Conservation (phyloP, 2,329 filamentous ascomycete genomes). For the Penicillium carneum region DNA sequence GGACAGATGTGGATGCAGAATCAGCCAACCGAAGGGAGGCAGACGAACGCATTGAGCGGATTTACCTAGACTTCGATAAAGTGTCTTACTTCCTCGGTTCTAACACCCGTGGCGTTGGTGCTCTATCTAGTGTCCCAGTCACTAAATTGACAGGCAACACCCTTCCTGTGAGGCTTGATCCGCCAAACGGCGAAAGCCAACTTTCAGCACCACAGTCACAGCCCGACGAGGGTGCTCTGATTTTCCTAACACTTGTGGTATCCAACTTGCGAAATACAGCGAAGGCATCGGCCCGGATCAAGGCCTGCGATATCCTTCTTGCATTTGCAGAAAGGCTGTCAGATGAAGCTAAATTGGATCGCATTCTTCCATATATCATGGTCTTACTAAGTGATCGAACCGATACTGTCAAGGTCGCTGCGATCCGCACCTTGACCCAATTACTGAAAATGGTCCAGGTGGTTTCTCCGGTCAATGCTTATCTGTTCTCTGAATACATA, state of each 20-base stretch:
- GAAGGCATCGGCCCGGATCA: constrained; percentile 82
- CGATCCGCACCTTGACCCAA: constrained; percentile 85
- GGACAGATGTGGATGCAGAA: constrained; percentile 72
- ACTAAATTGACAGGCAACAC: constrained; percentile 45
- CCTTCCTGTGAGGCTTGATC: constrained; percentile 80
- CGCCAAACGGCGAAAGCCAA: constrained; percentile 81
- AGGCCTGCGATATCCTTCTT: constrained; percentile 87
- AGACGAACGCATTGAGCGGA: constrained; percentile 90
- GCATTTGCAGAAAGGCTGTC: constrained; percentile 90
- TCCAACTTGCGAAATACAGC: constrained; percentile 89
- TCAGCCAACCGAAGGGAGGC: constrained; percentile 80
- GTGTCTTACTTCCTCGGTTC: constrained; percentile 93
- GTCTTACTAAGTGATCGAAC: constrained; percentile 80
- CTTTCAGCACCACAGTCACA: constrained; percentile 67
- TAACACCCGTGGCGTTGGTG: constrained; percentile 59
- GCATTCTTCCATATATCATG: constrained; percentile 89
- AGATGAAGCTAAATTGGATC: constrained; percentile 93
- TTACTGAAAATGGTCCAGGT: constrained; percentile 84
- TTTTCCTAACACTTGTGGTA: constrained; percentile 88
- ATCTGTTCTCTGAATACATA: constrained; percentile 72
- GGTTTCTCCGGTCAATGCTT: constrained; percentile 77
- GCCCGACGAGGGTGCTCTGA: constrained; percentile 86
- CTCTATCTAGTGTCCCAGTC: constrained; percentile 42
- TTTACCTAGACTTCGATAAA: constrained; percentile 96
- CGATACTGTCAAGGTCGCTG: constrained; percentile 83